phyloP scores from a whole-genome alignment of 495 filamentous ascomycete genomes.

The Xeromyces bisporus region DNA sequence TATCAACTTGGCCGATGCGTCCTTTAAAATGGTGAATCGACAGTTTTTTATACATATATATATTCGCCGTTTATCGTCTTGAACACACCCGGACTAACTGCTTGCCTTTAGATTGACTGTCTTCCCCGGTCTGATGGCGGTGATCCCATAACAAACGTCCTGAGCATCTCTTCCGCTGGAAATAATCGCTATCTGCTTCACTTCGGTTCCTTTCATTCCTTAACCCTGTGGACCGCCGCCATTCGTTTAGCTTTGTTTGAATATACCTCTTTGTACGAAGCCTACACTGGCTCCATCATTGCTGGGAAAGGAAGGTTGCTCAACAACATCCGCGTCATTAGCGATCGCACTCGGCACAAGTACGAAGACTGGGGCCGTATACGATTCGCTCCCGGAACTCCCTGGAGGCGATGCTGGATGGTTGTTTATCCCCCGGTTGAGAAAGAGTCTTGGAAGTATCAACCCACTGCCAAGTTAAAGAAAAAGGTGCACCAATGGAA shows the following conservation, averaged over 20 bases:
- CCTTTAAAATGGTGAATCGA: constrained; percentile 75
- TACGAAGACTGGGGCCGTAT: constrained; percentile 92
- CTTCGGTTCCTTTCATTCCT: constrained; percentile 85
- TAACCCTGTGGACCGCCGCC: constrained; percentile 90
- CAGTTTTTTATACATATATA: neutral
- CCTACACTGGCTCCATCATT: constrained; percentile 90
- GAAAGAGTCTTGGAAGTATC: constrained; percentile 69
- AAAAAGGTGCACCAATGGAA: no score
- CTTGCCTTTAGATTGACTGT: constrained; percentile 56
- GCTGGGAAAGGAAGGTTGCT: constrained; percentile 81
- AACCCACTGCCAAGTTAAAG: constrained; percentile 71
- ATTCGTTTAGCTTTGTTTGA: constrained; percentile 94
- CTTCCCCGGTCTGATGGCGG: constrained; percentile 61
- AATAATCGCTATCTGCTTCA: constrained; percentile 90
- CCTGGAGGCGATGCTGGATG: constrained; percentile 94
- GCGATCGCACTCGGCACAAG: constrained; percentile 58
- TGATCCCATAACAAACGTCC: constrained; percentile 73
- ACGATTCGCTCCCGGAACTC: constrained; percentile 87
- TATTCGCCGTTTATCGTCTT: neutral
- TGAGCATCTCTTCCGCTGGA: constrained; percentile 88
- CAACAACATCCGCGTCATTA: constrained; percentile 73
- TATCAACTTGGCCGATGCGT: constrained; percentile 92
- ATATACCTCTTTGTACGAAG: constrained; percentile 81
- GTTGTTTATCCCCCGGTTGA: constrained; percentile 84
- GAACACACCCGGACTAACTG: neutral